Percentiles rank a stretch among this genome's conserved stretches.
These are phyloP conservation scores for Mucor piriformis DNA, from an alignment of 371 early-diverging fungal species.

Conservation along the genomic window DNA sequence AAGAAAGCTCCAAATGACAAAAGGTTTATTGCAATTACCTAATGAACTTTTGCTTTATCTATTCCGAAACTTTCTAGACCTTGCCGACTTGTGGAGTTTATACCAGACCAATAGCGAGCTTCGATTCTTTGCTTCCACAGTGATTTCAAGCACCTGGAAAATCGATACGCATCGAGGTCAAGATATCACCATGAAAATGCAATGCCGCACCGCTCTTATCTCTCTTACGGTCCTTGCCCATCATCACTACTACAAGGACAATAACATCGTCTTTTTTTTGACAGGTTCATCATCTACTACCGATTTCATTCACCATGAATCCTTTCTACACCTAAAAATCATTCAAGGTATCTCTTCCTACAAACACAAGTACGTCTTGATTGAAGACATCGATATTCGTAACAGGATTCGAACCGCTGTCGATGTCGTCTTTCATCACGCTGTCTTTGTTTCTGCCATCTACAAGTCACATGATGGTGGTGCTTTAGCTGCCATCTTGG, in stretches of 20 bases:
- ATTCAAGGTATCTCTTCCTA: constrained; percentile 46
- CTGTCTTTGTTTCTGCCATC: constrained; percentile 47
- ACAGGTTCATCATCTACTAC: neutral
- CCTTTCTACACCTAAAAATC: constrained; percentile 39
- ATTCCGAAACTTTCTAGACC: constrained; percentile 36
- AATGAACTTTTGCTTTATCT: constrained; percentile 46
- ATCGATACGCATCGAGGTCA: constrained; percentile 30
- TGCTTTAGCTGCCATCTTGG: constrained; percentile 41
- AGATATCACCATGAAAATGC: constrained; percentile 35
- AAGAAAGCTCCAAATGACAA: too few relatives aligned
- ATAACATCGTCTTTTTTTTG: constrained; percentile 7
- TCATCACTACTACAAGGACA: neutral
- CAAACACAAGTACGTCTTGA: constrained; percentile 49
- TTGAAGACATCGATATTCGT: constrained; percentile 53
- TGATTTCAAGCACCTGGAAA: constrained; percentile 42
- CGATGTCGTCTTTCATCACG: constrained; percentile 51
- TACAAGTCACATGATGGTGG: constrained; percentile 1
- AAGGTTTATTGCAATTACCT: constrained; percentile 31
- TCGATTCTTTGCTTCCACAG: constrained; percentile 36
- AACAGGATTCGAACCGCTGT: constrained; percentile 49
- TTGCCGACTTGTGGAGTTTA: constrained; percentile 43
- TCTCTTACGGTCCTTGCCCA: constrained; percentile 1
- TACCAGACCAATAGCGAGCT: constrained; percentile 33
- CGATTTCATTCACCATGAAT: constrained; percentile 19
- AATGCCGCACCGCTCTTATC: constrained; percentile 47